phyloP scores from a whole-genome alignment of 768 basidiomycete genomes.

The Lactarius akahatsu region DNA sequence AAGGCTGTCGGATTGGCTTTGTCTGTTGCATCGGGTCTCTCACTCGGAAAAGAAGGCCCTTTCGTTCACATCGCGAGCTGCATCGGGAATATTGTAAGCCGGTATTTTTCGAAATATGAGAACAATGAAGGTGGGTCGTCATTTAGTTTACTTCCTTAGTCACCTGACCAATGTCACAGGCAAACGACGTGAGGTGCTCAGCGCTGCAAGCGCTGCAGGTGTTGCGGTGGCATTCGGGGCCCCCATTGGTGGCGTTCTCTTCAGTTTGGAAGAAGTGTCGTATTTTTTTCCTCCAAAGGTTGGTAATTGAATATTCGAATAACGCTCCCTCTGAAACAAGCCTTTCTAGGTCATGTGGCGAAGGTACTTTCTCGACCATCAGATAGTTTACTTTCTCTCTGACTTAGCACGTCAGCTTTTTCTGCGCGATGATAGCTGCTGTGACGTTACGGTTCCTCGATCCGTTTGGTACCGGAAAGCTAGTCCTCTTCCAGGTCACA shows the following conservation, averaged over 20 bases:
- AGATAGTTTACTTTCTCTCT: constrained; percentile 35
- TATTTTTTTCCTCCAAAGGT: constrained; percentile 97
- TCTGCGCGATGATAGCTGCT: constrained; percentile 97
- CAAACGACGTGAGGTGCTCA: constrained; percentile 91
- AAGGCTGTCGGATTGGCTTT: constrained; percentile 88
- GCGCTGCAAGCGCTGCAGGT: constrained; percentile 95
- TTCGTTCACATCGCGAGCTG: constrained; percentile 94
- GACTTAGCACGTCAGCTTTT: constrained; percentile 63
- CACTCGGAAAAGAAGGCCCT: constrained; percentile 76
- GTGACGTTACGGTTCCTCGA: constrained; percentile 91
- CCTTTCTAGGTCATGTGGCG: constrained; percentile 80
- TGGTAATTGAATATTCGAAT: constrained; percentile 9
- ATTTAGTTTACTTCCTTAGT: background rate
- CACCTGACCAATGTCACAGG: constrained; percentile 42
- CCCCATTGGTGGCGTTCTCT: constrained; percentile 90
- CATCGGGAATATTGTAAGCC: constrained; percentile 88
- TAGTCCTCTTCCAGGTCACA: constrained; percentile 89
- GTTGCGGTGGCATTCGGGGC: constrained; percentile 98
- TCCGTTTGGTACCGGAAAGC: constrained; percentile 93
- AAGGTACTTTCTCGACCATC: constrained; percentile 49
- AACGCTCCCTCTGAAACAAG: background rate
- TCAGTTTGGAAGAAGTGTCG: constrained; percentile 92
- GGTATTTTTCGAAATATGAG: constrained; percentile 87
- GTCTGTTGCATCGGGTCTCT: constrained; percentile 89
- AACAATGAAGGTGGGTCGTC: constrained; percentile 73